Evolutionary conservation across 2,329 filamentous ascomycete genomes (phyloP).

Genomic region (Stachybotrys elegans): DNA sequence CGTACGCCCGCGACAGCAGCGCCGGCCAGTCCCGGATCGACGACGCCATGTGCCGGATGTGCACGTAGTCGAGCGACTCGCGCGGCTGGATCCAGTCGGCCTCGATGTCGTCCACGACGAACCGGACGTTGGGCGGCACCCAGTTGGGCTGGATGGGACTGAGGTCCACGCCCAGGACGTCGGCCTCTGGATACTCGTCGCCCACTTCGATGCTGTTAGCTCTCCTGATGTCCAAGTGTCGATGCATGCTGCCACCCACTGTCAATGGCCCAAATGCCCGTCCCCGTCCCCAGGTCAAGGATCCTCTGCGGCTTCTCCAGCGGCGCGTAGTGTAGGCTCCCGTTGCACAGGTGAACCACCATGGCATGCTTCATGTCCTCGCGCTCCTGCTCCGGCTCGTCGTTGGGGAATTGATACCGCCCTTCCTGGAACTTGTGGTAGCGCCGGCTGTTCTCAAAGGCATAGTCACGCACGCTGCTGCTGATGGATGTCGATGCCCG

Average conservation of each 20-base stretch:
- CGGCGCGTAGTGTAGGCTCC: slow-evolving; percentile 35
- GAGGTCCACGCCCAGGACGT: slow-evolving; percentile 29
- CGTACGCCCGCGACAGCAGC: slow-evolving; percentile 45
- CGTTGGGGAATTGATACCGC: slow-evolving; percentile 33
- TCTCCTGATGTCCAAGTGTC: no score
- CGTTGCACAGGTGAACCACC: slow-evolving; percentile 27
- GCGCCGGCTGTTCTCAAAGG: slow-evolving; percentile 36
- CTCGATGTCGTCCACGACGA: slow-evolving; percentile 28
- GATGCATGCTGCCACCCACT: no score
- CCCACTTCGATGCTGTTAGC: slow-evolving; percentile 26
- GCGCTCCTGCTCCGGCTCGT: slow-evolving; percentile 38
- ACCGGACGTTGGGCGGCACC: slow-evolving; percentile 23
- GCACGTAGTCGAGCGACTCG: slow-evolving; percentile 52
- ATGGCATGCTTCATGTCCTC: slow-evolving; percentile 39
- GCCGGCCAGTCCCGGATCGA: slow-evolving; percentile 51
- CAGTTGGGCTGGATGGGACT: slow-evolving; percentile 29
- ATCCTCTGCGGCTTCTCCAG: slow-evolving; percentile 30
- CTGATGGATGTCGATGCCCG: slow-evolving; percentile 14
- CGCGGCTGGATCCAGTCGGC: slow-evolving; percentile 37
- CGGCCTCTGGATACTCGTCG: slow-evolving; percentile 21
- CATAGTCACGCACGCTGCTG: slow-evolving; percentile 30
- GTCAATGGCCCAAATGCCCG: slow-evolving; percentile 40
- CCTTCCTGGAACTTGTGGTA: slow-evolving; percentile 37
- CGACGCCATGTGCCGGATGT: slow-evolving; percentile 52
- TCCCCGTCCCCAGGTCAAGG: slow-evolving; percentile 34